phyloP scores from a whole-genome alignment of 331 rosid species.

The Pyrus hybrid region DNA sequence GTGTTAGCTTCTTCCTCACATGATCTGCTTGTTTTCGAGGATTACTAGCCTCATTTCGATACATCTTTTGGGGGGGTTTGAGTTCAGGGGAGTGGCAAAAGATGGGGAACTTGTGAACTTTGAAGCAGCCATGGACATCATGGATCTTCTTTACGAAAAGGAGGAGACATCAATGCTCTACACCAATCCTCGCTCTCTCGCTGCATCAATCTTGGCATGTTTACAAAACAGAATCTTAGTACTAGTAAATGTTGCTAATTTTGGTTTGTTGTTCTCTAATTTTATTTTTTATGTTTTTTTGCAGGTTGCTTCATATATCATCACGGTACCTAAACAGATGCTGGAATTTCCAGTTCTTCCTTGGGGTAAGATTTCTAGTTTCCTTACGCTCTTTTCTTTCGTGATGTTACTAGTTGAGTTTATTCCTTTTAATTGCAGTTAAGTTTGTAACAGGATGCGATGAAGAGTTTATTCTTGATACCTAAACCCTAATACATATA shows the following conservation, averaged over 20 bases:
- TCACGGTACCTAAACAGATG: too few relatives aligned
- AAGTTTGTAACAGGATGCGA: too few relatives aligned
- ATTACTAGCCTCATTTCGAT: not conserved
- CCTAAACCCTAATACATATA: too few relatives aligned
- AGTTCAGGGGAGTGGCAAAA: slow-evolving; percentile 61
- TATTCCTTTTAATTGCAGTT: too few relatives aligned
- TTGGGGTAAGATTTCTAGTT: too few relatives aligned
- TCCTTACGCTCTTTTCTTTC: too few relatives aligned
- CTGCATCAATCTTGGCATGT: slow-evolving; percentile 72
- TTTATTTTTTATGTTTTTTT: not conserved
- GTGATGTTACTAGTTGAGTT: too few relatives aligned
- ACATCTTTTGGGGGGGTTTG: slow-evolving; percentile 12
- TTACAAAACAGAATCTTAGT: not conserved
- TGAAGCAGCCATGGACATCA: slow-evolving; percentile 67
- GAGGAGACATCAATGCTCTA: slow-evolving; percentile 47
- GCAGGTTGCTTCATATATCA: slow-evolving; percentile 54
- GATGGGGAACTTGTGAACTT: slow-evolving; percentile 68
- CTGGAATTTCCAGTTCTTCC: too few relatives aligned
- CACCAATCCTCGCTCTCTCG: slow-evolving; percentile 48
- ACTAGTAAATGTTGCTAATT: not conserved
- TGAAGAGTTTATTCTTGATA: too few relatives aligned
- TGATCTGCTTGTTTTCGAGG: not conserved
- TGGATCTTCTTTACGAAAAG: slow-evolving; percentile 85
- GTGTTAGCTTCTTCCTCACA: not conserved
- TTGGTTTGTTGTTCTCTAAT: not conserved